These are phyloP conservation scores for Zizania palustris DNA, from an alignment of 202 grass and related monocot species.

Conservation along the genomic window DNA sequence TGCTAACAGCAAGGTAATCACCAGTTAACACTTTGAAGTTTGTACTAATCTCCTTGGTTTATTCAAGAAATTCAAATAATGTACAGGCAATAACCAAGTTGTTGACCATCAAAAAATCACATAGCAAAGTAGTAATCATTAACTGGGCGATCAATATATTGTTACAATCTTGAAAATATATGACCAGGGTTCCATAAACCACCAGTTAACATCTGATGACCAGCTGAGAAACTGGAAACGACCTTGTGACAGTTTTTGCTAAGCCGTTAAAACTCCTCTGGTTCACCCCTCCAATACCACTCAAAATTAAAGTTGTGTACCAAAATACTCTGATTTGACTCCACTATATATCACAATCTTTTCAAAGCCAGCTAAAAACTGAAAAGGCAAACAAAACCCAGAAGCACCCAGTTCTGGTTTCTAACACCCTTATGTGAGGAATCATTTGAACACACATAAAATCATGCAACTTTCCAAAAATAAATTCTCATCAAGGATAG, in stretches of 20 bases:
- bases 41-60: background rate
- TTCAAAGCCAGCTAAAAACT: background rate
- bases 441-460: background rate
- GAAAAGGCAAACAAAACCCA: background rate
- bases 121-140: background rate
- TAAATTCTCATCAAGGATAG: background rate
- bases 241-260: background rate
- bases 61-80: slow-evolving; percentile 14
- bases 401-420: background rate
- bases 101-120: background rate
- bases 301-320: background rate
- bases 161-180: background rate
- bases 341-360: background rate
- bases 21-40: background rate
- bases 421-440: background rate
- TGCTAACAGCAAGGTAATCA: background rate
- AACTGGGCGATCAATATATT: background rate
- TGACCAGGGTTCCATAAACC: background rate
- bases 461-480: too few species aligned
- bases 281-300: background rate
- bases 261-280: background rate
- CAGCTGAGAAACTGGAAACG: background rate
- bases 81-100: background rate
- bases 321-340: background rate
- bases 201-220: background rate